phyloP scores from a whole-genome alignment of 2,329 filamentous ascomycete species.

The Pseudogymnoascus sp. region DNA sequence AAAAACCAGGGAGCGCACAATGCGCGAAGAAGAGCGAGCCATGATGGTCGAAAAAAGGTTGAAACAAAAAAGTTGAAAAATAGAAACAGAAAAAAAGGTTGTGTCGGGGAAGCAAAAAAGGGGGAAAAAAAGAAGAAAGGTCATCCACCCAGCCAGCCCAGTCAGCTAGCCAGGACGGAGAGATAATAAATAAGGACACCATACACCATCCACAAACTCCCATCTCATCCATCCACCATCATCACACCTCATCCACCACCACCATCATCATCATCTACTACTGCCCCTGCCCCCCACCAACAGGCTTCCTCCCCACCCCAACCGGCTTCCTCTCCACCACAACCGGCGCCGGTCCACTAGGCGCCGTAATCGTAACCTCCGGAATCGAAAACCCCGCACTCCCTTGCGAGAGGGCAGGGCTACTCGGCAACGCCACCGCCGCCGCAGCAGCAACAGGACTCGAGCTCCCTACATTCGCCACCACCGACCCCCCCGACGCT shows the following conservation, averaged over 20 bases:
- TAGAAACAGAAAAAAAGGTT: neutral
- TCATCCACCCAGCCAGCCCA: too few relatives aligned
- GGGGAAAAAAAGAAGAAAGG: too few relatives aligned
- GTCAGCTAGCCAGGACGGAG: too few relatives aligned
- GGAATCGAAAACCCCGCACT: neutral
- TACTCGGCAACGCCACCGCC: conserved; percentile 16
- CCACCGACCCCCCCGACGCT: too few relatives aligned
- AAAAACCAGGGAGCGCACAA: too few relatives aligned
- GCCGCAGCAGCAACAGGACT: conserved; percentile 9
- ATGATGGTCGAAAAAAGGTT: too few relatives aligned
- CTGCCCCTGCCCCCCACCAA: conserved; percentile 24
- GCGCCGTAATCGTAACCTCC: conserved; percentile 12
- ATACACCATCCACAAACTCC: neutral
- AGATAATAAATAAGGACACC: too few relatives aligned
- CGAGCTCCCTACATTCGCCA: conserved; percentile 8
- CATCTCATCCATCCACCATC: too few relatives aligned
- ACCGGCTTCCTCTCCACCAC: conserved; percentile 5
- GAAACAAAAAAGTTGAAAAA: too few relatives aligned
- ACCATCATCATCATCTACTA: too few relatives aligned
- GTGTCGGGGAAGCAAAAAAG: neutral
- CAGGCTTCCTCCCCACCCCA: conserved; percentile 20
- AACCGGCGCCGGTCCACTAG: neutral
- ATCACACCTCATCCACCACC: too few relatives aligned
- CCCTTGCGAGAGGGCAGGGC: conserved; percentile 18
- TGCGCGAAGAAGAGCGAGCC: too few relatives aligned